phyloP scores from a whole-genome alignment of 2,329 filamentous ascomycete genomes.

The Didymella pinodella region DNA sequence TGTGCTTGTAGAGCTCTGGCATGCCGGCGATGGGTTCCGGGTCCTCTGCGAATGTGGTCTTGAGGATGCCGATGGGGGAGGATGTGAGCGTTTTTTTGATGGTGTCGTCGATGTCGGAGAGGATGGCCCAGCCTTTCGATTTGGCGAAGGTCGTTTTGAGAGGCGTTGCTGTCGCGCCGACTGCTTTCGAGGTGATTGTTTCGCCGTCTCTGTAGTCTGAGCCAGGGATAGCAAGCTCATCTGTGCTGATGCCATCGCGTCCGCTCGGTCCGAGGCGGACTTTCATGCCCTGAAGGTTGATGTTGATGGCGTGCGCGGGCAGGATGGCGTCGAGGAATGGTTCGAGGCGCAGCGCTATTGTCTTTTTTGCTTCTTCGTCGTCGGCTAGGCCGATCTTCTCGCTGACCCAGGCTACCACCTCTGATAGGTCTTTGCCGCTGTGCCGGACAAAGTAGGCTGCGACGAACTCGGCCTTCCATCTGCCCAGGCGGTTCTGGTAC shows the following conservation, averaged over 20 bases:
- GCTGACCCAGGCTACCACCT: constrained; percentile 74
- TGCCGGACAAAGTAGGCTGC: constrained; percentile 80
- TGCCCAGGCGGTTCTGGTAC: constrained; percentile 62
- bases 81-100: constrained; percentile 90
- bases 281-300: constrained; percentile 61
- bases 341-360: constrained; percentile 72
- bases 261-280: constrained; percentile 71
- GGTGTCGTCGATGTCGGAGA: constrained; percentile 93
- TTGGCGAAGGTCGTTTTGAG: constrained; percentile 78
- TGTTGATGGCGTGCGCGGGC: constrained; percentile 72
- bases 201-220: constrained; percentile 50
- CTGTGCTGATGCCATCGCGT: constrained; percentile 74
- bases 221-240: constrained; percentile 61
- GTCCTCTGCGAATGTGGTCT: constrained; percentile 81
- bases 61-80: constrained; percentile 79
- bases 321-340: constrained; percentile 82
- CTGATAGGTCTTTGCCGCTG: constrained; percentile 70
- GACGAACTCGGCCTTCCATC: constrained; percentile 84
- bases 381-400: constrained; percentile 70
- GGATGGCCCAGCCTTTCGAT: constrained; percentile 81
- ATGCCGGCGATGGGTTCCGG: constrained; percentile 78
- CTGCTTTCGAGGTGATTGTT: constrained; percentile 40
- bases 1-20: constrained; percentile 79
- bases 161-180: constrained; percentile 54
- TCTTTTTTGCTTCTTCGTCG: constrained; percentile 60